Evolutionary conservation across 2,329 filamentous ascomycete genomes (phyloP).

Genomic region (Arthrocladium fulminans): DNA sequence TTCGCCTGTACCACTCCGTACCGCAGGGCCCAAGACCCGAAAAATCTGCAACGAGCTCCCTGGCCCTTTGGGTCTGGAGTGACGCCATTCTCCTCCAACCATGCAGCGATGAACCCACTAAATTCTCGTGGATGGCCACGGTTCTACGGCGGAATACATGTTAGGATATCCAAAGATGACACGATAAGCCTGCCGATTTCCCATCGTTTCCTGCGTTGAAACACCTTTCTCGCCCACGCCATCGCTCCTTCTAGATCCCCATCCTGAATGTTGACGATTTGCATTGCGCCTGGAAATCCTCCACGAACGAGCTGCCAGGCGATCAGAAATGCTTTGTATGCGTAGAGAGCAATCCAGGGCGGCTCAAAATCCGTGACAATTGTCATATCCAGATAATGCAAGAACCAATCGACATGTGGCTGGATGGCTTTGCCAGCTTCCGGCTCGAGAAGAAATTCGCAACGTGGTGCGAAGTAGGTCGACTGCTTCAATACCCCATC

Average conservation of each 20-base stretch:
- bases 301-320: slow-evolving; percentile 32
- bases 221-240: slow-evolving; percentile 28
- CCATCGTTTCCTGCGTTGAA: slow-evolving; percentile 11
- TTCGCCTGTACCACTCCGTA: too few species aligned
- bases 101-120: too few species aligned
- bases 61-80: too few species aligned
- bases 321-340: slow-evolving; percentile 35
- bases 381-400: slow-evolving; percentile 28
- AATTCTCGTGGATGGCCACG: too few species aligned
- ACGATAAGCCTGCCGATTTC: not conserved
- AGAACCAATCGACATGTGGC: slow-evolving; percentile 34
- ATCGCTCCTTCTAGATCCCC: slow-evolving; percentile 22
- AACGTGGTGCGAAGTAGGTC: slow-evolving; percentile 25
- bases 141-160: too few species aligned
- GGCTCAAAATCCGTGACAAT: slow-evolving; percentile 26
- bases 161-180: not conserved
- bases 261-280: slow-evolving; percentile 26
- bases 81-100: too few species aligned
- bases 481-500: slow-evolving; percentile 28
- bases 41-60: too few species aligned
- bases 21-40: too few species aligned
- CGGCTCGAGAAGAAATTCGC: slow-evolving; percentile 26
- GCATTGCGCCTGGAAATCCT: slow-evolving; percentile 28
- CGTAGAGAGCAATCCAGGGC: slow-evolving; percentile 34
- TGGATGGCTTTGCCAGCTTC: slow-evolving; percentile 27